These are phyloP conservation scores for Acephala macrosclerotiorum DNA, from an alignment of 2,329 filamentous ascomycete genomes.

Conservation along the genomic window DNA sequence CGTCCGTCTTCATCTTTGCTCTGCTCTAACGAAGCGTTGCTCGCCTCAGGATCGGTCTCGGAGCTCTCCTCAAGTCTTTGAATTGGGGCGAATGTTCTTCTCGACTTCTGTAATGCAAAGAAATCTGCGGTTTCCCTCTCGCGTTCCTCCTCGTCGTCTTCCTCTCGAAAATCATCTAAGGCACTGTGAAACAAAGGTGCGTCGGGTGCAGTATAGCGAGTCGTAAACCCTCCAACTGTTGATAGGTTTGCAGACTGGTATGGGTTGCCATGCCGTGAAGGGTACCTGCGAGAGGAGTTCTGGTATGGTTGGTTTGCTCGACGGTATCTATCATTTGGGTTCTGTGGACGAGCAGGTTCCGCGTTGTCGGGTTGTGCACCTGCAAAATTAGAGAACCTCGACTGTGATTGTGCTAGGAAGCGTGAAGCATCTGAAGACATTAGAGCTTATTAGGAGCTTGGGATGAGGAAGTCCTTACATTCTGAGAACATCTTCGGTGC, in stretches of 20 bases:
- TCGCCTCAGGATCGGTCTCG: constrained; percentile 78
- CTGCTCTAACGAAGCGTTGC: constrained; percentile 61
- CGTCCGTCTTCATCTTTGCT: constrained; percentile 56
- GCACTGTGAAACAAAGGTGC: constrained; percentile 95
- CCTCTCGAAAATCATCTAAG: constrained; percentile 88
- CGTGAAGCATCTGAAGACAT: constrained; percentile 81
- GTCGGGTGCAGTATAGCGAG: constrained; percentile 76
- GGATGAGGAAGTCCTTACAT: constrained; percentile 36
- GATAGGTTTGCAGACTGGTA: constrained; percentile 67
- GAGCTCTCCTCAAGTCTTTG: constrained; percentile 80
- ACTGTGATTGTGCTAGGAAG: constrained; percentile 96
- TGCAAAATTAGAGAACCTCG: constrained; percentile 76
- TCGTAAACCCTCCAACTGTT: constrained; percentile 79
- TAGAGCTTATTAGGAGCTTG: constrained; percentile 8
- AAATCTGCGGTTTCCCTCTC: constrained; percentile 93
- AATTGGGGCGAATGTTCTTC: constrained; percentile 85
- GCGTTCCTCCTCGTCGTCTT: constrained; percentile 91
- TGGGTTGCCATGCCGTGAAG: constrained; percentile 67
- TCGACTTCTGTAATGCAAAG: constrained; percentile 88
- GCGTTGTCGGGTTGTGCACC: constrained; percentile 60
- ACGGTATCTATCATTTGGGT: constrained; percentile 43
- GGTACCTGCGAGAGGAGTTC: constrained; percentile 38
- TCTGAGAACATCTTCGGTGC: constrained; percentile 44
- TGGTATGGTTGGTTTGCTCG: constrained; percentile 38
- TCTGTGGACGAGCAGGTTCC: constrained; percentile 45